Conservation (phyloP, 2,329 filamentous ascomycete species). For the Curvularia sp. region DNA sequence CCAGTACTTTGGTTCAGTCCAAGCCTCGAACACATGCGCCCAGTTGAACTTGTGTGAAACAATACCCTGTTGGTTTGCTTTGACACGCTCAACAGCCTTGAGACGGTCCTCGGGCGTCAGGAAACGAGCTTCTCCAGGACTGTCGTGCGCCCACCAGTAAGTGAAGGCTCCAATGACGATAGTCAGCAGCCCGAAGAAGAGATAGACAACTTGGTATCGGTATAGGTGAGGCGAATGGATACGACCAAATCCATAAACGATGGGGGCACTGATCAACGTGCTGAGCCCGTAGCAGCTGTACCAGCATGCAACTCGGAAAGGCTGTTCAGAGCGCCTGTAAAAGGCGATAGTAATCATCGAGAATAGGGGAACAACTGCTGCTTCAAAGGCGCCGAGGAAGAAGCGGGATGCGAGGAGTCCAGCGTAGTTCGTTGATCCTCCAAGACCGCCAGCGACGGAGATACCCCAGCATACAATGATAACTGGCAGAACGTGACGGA, state of each 20-base stretch:
- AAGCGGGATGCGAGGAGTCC: constrained; percentile 31
- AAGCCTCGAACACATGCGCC: constrained; percentile 66
- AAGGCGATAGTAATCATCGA: constrained; percentile 38
- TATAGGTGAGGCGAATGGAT: constrained; percentile 62
- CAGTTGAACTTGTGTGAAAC: constrained; percentile 71
- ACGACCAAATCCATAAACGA: constrained; percentile 67
- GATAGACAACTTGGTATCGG: constrained; percentile 67
- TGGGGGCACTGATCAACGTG: constrained; percentile 64
- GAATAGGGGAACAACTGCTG: constrained; percentile 35
- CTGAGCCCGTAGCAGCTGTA: constrained; percentile 70
- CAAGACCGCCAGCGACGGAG: constrained; percentile 34
- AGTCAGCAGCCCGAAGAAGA: constrained; percentile 53
- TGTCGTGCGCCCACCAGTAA: constrained; percentile 59
- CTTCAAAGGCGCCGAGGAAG: constrained; percentile 37
- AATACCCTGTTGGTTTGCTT: constrained; percentile 76
- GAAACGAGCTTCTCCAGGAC: constrained; percentile 64
- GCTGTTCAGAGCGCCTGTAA: constrained; percentile 33
- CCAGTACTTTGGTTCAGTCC: constrained; percentile 64
- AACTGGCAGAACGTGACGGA: constrained; percentile 29
- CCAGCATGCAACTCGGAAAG: constrained; percentile 59
- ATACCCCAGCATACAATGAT: constrained; percentile 58
- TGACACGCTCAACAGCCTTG: constrained; percentile 72
- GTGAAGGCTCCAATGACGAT: constrained; percentile 51
- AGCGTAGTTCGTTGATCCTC: constrained; percentile 29
- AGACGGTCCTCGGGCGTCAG: constrained; percentile 70